Conservation (phyloP, 2,329 filamentous ascomycete species). For the Stachybotrys chartarum region DNA sequence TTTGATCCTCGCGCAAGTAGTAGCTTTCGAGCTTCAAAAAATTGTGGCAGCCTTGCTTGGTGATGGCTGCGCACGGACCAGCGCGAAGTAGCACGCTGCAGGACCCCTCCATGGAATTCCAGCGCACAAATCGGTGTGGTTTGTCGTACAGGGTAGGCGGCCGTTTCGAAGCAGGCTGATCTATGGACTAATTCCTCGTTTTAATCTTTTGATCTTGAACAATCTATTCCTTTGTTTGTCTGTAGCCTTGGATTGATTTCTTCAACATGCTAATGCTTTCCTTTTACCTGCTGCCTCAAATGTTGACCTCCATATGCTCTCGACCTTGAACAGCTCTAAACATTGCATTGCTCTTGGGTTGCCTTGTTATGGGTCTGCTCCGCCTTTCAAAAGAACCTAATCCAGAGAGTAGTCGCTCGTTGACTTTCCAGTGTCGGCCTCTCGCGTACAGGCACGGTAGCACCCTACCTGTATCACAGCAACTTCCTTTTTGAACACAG, state of each 20-base stretch:
- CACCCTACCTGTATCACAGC: constrained; percentile 49
- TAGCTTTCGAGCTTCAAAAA: constrained; percentile 41
- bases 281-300: constrained; percentile 44
- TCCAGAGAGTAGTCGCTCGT: background rate
- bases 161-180: no score
- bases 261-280: background rate
- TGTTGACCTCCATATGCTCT: constrained; percentile 39
- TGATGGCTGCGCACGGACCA: constrained; percentile 18
- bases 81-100: background rate
- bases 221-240: no score
- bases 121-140: background rate
- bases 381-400: constrained; percentile 40
- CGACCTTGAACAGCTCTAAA: constrained; percentile 44
- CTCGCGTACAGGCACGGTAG: background rate
- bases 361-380: constrained; percentile 47
- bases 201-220: no score
- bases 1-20: constrained; percentile 19
- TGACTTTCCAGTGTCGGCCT: background rate
- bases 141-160: background rate
- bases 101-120: constrained; percentile 1
- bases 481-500: constrained; percentile 65
- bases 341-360: constrained; percentile 41
- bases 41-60: constrained; percentile 38
- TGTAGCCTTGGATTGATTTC: no score
- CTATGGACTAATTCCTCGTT: no score